These are phyloP conservation scores for Teratosphaeria zuluensis DNA, from an alignment of 2,329 filamentous ascomycete species.

Conservation along the genomic window DNA sequence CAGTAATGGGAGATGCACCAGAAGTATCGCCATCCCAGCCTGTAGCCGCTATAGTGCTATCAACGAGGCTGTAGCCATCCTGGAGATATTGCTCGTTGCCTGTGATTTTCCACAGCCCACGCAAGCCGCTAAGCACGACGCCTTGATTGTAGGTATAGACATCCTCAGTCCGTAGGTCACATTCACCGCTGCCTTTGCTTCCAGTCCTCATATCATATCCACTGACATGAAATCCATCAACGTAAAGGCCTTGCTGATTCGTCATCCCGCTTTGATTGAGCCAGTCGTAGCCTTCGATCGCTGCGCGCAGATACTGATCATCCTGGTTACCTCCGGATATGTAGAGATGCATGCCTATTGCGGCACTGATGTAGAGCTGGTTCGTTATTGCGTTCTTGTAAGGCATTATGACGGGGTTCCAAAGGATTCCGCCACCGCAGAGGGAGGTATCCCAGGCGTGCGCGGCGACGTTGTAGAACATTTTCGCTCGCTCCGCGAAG, in stretches of 20 bases:
- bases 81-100: slow-evolving; percentile 60
- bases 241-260: slow-evolving; percentile 62
- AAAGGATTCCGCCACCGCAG: slow-evolving; percentile 82
- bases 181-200: slow-evolving; percentile 38
- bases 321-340: slow-evolving; percentile 76
- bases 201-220: slow-evolving; percentile 44
- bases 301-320: slow-evolving; percentile 56
- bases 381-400: slow-evolving; percentile 98
- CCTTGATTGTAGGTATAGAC: slow-evolving; percentile 96
- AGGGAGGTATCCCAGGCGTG: slow-evolving; percentile 72
- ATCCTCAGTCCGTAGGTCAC: slow-evolving; percentile 74
- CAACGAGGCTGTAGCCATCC: slow-evolving; percentile 71
- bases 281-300: slow-evolving; percentile 74
- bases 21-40: slow-evolving; percentile 47
- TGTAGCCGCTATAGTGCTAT: slow-evolving; percentile 64
- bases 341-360: slow-evolving; percentile 78
- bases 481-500: slow-evolving; percentile 70
- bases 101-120: slow-evolving; percentile 70
- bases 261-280: slow-evolving; percentile 69
- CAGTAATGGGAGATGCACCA: slow-evolving; percentile 40
- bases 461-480: slow-evolving; percentile 76
- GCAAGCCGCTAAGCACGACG: slow-evolving; percentile 71
- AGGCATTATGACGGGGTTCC: slow-evolving; percentile 68
- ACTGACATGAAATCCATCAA: slow-evolving; percentile 83
- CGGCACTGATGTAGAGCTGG: slow-evolving; percentile 76